Evolutionary conservation across 2,329 filamentous ascomycete genomes (phyloP), one percentile per base, ranked within the genome.

Genomic region (Ascochyta koolunga): DNA sequence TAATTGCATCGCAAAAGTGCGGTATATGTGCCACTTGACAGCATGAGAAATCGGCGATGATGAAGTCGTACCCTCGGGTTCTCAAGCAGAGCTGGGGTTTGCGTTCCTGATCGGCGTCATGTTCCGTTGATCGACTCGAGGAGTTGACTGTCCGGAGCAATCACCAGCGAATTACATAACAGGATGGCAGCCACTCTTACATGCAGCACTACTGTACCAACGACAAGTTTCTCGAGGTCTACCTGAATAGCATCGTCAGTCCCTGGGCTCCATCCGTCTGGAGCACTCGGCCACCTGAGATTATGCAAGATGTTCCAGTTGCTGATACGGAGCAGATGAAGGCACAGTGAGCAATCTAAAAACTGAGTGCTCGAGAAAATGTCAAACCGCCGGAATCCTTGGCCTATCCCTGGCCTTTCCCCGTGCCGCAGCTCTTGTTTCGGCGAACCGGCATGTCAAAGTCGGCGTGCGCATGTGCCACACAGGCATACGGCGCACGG

Each of bases 361-460:
- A 6, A 16, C 22, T 16, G 22, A 25, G 37, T 13, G 18, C 18
- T 27, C 22, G n/a, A 42, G n/a, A 3, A 21, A 36, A 10, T 24
- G 18, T 25, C 18, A 19, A 36, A 22, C 25, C 19, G 8, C 32
- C 22, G 22, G 22, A 37, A 11, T 36, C 32, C 37, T 13, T 5
- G 19, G 44, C 49, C n/a, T n/a, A n/a, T n/a, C n/a, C n/a, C n/a
- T n/a, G 22, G 22, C 5, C 37, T 9, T 35, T 60, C 36, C 33
- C 41, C 50, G 58, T 58, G 50, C 43, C 56, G 52, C 50, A 57
- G 35, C 37, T 35, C 37, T 42, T 33, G 29, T 31, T 44, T 60
- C 58, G 62, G 59, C 59, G 50, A 41, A 47, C 55, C 59, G 56
- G 64, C 53, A 66, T 43, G 46, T 40, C 56, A 52, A 47, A 49